These are phyloP conservation scores for Luffa acutangula DNA, from an alignment of 306 rosid genomes.

Conservation along the genomic window DNA sequence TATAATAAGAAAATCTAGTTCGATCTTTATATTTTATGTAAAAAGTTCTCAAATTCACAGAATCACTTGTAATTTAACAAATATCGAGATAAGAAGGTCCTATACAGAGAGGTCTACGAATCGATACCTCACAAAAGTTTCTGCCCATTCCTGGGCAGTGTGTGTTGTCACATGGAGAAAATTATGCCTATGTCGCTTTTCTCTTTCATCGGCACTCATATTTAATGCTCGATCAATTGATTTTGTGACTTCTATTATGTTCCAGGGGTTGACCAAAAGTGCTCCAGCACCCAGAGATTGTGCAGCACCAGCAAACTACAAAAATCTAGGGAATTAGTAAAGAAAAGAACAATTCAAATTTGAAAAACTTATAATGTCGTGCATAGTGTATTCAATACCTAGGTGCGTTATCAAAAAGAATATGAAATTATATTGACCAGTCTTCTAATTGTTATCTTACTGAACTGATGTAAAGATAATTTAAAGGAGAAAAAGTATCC, in stretches of 20 bases:
- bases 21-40: background rate
- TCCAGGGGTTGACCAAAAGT: slow-evolving; percentile 89
- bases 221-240: slow-evolving; percentile 67
- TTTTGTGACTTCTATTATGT: slow-evolving; percentile 72
- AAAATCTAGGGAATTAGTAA: slow-evolving; percentile 13
- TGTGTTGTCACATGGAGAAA: slow-evolving; percentile 66
- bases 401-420: background rate
- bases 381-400: background rate
- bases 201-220: slow-evolving; percentile 63
- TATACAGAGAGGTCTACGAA: background rate
- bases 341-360: background rate
- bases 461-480: background rate
- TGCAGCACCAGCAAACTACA: slow-evolving; percentile 98
- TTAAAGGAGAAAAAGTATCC: background rate
- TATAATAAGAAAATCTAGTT: background rate
- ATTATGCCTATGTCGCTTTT: slow-evolving; percentile 74
- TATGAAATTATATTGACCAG: background rate
- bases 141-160: slow-evolving; percentile 99
- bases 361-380: background rate
- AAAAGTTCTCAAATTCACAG: background rate
- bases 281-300: slow-evolving; percentile 99
- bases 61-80: background rate
- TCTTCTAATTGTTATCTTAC: background rate
- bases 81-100: background rate
- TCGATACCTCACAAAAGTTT: slow-evolving; percentile 79